Percentiles rank a stretch among this genome's conserved stretches.
Conservation (phyloP, 2,329 filamentous ascomycete species). For the Rhynchosporium graminicola region DNA sequence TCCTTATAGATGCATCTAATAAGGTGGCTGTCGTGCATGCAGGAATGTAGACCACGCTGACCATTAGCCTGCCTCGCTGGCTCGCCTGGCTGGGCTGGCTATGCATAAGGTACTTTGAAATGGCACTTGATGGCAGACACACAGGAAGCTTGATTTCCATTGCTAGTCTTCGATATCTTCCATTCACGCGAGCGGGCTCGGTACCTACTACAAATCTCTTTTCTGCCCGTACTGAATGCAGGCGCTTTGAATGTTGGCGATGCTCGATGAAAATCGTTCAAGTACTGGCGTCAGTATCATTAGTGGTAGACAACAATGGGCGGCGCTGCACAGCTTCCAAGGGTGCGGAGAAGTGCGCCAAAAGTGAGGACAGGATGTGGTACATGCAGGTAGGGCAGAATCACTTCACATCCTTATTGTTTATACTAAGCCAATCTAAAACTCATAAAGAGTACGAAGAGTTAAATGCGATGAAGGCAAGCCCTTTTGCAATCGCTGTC, state of each 20-base stretch:
- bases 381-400: conserved; percentile 25
- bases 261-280: too few relatives aligned
- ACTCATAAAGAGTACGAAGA: conserved; percentile 21
- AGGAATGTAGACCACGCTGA: background rate
- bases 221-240: background rate
- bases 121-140: too few relatives aligned
- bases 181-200: background rate
- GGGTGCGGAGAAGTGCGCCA: conserved; percentile 18
- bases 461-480: conserved; percentile 32
- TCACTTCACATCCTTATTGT: background rate
- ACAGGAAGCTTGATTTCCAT: background rate
- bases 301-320: background rate
- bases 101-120: too few relatives aligned
- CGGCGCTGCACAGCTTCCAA: background rate
- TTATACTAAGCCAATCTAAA: background rate
- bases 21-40: background rate
- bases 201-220: background rate
- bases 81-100: too few relatives aligned
- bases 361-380: conserved; percentile 24
- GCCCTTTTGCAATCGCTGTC: conserved; percentile 26
- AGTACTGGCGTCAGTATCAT: background rate
- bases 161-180: too few relatives aligned
- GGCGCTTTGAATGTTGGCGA: background rate
- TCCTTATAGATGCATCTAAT: background rate
- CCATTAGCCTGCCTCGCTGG: too few relatives aligned